Conservation (phyloP, 495 filamentous ascomycete genomes). For the Penicillium argentinense region DNA sequence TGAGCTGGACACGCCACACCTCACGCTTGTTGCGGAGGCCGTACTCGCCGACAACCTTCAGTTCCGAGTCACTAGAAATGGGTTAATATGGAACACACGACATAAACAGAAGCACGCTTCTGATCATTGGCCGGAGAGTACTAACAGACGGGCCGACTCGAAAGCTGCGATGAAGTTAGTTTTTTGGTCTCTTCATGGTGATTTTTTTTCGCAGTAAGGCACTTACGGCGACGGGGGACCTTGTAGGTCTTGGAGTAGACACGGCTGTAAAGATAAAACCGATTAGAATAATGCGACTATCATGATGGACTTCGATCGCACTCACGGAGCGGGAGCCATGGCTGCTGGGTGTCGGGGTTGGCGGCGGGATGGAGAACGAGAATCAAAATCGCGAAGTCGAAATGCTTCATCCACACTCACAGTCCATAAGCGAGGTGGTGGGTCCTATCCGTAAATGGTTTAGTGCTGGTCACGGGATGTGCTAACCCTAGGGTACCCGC, state of each 20-base stretch:
- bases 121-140: slow-evolving; percentile 92
- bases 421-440: not conserved
- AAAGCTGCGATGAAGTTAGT: slow-evolving; percentile 61
- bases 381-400: slow-evolving; percentile 6
- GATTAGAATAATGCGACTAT: slow-evolving; percentile 34
- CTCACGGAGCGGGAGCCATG: slow-evolving; percentile 56
- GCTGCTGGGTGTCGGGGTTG: slow-evolving; percentile 42
- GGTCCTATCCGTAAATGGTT: not conserved
- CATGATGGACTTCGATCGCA: slow-evolving; percentile 18
- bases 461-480: not conserved
- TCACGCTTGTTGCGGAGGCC: slow-evolving; percentile 99
- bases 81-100: slow-evolving; percentile 63
- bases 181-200: slow-evolving; percentile 6
- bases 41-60: slow-evolving; percentile 99
- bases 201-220: slow-evolving; percentile 10
- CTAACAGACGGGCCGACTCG: slow-evolving; percentile 99
- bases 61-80: slow-evolving; percentile 85
- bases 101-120: slow-evolving; percentile 96
- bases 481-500: slow-evolving; percentile 6
- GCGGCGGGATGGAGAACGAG: slow-evolving; percentile 27
- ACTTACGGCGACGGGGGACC: slow-evolving; percentile 73
- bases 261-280: slow-evolving; percentile 38
- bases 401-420: not conserved
- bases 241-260: slow-evolving; percentile 99
- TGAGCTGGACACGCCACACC: slow-evolving; percentile 99